These are phyloP conservation scores for Hanseniaspora hatyaiensis DNA, from an alignment of 805 yeast genomes.

Conservation along the genomic window DNA sequence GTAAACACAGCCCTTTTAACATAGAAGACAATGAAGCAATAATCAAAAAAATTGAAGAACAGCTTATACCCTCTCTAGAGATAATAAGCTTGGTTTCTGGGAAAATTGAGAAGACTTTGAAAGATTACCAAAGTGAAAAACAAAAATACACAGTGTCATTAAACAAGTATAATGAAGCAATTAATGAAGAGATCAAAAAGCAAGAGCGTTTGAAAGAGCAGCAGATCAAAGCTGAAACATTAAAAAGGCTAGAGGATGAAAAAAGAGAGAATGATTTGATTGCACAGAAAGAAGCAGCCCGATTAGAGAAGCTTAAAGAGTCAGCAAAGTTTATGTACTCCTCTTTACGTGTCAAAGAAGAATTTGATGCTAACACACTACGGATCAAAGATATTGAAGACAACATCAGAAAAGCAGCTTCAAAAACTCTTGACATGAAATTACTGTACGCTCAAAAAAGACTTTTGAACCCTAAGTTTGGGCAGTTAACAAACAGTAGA, in stretches of 20 bases:
- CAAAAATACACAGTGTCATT: conserved; percentile 19
- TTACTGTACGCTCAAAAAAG: conserved; percentile 52
- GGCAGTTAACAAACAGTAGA: conserved; percentile 71
- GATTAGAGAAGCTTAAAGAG: conserved; percentile 18
- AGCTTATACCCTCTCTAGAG: conserved; percentile 10
- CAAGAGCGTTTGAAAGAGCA: no score
- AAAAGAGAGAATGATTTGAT: conserved; percentile 23
- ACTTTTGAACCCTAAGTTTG: conserved; percentile 76
- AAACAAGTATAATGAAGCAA: conserved; percentile 26
- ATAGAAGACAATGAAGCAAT: no score
- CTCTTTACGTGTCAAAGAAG: conserved; percentile 33
- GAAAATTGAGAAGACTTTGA: background rate
- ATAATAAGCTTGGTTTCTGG: conserved; percentile 5
- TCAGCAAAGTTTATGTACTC: conserved; percentile 24
- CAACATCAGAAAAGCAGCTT: conserved; percentile 46
- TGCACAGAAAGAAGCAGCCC: conserved; percentile 21
- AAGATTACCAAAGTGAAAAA: conserved; percentile 17
- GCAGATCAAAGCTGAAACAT: no score
- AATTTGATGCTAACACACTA: conserved; percentile 38
- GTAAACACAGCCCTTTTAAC: no score
- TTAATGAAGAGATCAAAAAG: conserved; percentile 19
- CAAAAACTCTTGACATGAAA: conserved; percentile 40
- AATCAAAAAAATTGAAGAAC: background rate
- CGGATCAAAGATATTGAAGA: conserved; percentile 48
- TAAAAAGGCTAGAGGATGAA: conserved; percentile 23